Base-by-base conservation (phyloP, 1,284 basidiomycete genomes). In the Cryptococcus neoformans region DNA sequence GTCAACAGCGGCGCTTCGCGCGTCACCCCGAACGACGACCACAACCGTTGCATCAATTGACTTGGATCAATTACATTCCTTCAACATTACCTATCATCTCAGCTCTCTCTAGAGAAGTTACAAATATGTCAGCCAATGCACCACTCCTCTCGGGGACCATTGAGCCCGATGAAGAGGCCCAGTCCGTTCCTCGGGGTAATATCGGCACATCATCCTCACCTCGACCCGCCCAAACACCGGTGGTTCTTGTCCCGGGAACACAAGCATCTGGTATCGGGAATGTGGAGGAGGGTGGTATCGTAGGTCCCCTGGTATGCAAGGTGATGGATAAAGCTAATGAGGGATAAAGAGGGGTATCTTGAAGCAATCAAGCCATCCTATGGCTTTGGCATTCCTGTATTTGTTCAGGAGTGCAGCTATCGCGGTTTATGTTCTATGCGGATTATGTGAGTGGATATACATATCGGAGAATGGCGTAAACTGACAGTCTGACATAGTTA, bases 391-490 rank as follows among this genome's bases (percentile, higher is more conserved):
- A 67, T 89, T 86, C 73, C 82, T 96, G 36, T 96, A 87, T 76
- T 77, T 90, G 69, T 95, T 97, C 80, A 83, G 92, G 48, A 83
- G 86, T 61, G 82, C 87, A 8, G 92, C 93, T 21, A 86, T 97
- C 51, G 81, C 86, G 4, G 88, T 92, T 3, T 96, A 95, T 75
- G 83, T 96, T 47, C 81, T 96, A 21, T 92, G 87, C 67, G 91
- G 90, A 1, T 84, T 78, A 6, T 78, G 74, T 76, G 51, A 63
- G 73, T 68, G 21, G 3, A 8, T 38, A 50, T 11, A 16, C 14
- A 12, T 8, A 28, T 14, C 16, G 28, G n/a, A 7, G 8, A 9
- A 47, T 36, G 21, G 8, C 12, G 16, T 7, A 8, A 34, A 39
- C 38, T 51, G 50, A 42, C 50, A 9, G n/a, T 35, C 6, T 9